phyloP scores from a whole-genome alignment of 805 yeast species.

The Ogataea henricii region DNA sequence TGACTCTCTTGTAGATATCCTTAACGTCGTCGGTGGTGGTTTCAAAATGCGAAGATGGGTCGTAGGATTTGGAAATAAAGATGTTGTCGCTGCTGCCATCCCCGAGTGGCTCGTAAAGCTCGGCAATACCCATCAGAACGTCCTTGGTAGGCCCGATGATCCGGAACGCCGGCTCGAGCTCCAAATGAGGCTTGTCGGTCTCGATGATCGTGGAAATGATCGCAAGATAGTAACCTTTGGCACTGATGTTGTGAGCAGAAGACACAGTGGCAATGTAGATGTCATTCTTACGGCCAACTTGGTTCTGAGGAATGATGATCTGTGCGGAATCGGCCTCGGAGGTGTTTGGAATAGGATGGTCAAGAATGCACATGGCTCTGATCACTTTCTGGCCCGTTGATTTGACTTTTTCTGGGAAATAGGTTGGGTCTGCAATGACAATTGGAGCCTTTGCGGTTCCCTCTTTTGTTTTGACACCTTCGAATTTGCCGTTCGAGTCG shows the following conservation, averaged over 20 bases:
- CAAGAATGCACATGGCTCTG: slow-evolving; percentile 84
- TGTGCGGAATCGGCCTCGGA: slow-evolving; percentile 85
- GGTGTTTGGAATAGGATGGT: slow-evolving; percentile 86
- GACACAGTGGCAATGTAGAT: slow-evolving; percentile 92
- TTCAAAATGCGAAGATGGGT: slow-evolving; percentile 94
- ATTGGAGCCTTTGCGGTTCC: slow-evolving; percentile 90
- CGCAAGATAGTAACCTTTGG: slow-evolving; percentile 87
- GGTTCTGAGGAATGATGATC: slow-evolving; percentile 95
- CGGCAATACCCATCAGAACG: slow-evolving; percentile 92
- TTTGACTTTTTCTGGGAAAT: slow-evolving; percentile 82
- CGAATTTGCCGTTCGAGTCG: slow-evolving; percentile 68
- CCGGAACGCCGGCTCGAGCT: slow-evolving; percentile 91
- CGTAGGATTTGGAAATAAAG: slow-evolving; percentile 85
- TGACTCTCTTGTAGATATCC: slow-evolving; percentile 87
- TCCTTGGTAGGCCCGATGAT: slow-evolving; percentile 78
- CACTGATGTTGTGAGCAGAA: slow-evolving; percentile 84
- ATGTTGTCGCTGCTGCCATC: slow-evolving; percentile 83
- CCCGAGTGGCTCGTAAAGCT: slow-evolving; percentile 79
- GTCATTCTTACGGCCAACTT: slow-evolving; percentile 88
- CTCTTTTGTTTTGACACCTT: slow-evolving; percentile 88
- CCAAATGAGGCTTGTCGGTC: slow-evolving; percentile 89
- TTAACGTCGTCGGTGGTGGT: slow-evolving; percentile 95
- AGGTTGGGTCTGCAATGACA: slow-evolving; percentile 97
- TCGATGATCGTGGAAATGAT: slow-evolving; percentile 93
- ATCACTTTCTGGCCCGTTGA: slow-evolving; percentile 74